phyloP scores from a whole-genome alignment of 192 early-diverging fungal species.

The Chytriomyces sp. region DNA sequence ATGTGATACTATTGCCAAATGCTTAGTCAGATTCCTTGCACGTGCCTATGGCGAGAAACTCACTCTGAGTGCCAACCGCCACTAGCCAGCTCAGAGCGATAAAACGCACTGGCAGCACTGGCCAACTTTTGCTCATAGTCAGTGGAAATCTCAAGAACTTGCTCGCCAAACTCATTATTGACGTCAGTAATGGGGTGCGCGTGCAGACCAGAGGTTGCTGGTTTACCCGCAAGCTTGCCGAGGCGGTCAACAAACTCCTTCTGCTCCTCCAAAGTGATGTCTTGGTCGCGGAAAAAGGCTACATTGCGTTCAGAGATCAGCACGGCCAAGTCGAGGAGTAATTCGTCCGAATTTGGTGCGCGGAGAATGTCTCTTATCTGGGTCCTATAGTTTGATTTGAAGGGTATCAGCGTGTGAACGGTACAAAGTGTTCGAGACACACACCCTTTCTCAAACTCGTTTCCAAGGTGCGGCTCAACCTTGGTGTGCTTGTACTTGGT shows the following conservation, averaged over 20 bases:
- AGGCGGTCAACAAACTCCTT: slow-evolving; percentile 38
- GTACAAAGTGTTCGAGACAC: not conserved
- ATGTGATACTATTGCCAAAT: slow-evolving; percentile 22
- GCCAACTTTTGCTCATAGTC: too few relatives aligned
- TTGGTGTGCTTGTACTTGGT: not conserved
- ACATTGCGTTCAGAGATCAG: slow-evolving; percentile 66
- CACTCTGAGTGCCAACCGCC: not conserved
- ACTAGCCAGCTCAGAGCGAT: not conserved
- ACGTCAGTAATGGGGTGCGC: not conserved
- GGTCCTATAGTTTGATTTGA: not conserved
- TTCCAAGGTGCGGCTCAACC: not conserved
- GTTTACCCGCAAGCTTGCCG: not conserved
- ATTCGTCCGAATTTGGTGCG: not conserved
- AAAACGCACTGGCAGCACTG: not conserved
- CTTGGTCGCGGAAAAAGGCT: slow-evolving; percentile 69
- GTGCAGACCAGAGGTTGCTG: not conserved
- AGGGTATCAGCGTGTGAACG: not conserved
- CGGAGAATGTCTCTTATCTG: not conserved
- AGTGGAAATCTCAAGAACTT: not conserved
- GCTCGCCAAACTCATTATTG: not conserved
- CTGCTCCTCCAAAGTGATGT: slow-evolving; percentile 55
- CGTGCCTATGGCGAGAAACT: not conserved
- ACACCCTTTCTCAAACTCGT: not conserved
- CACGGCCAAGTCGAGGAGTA: slow-evolving; percentile 45
- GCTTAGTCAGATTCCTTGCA: too few relatives aligned